phyloP scores from a whole-genome alignment of 2,329 filamentous ascomycete genomes.

The Monosporascus sp. region DNA sequence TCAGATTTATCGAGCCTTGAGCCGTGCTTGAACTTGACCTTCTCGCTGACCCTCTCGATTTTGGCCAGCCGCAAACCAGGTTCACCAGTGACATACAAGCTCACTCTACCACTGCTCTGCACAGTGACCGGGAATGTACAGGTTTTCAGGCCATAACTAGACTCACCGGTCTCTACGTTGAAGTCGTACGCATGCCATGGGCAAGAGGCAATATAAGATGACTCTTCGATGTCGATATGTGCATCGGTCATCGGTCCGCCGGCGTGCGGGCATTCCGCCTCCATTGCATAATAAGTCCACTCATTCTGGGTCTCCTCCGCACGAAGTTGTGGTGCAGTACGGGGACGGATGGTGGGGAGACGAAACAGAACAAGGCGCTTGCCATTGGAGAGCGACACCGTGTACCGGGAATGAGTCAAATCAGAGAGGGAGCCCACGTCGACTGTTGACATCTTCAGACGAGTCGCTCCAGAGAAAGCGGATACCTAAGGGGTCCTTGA shows the following conservation, averaged over 20 bases:
- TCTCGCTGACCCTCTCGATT: conserved; percentile 40
- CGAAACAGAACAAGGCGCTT: conserved; percentile 42
- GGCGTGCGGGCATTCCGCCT: conserved; percentile 41
- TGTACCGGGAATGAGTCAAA: conserved; percentile 35
- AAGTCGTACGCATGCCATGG: conserved; percentile 46
- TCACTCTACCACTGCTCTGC: conserved; percentile 25
- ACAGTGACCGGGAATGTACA: conserved; percentile 40
- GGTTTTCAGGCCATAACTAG: conserved; percentile 40
- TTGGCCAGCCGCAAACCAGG: conserved; percentile 21
- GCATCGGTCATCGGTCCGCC: conserved; percentile 41
- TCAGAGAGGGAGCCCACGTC: conserved; percentile 25
- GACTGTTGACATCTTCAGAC: conserved; percentile 19
- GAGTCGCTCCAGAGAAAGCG: neutral
- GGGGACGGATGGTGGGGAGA: conserved; percentile 33
- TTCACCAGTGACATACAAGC: conserved; percentile 26
- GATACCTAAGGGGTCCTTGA: too few species aligned
- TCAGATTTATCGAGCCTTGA: conserved; percentile 14
- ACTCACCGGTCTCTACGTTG: conserved; percentile 43
- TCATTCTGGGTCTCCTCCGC: conserved; percentile 30
- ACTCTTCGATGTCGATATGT: conserved; percentile 41
- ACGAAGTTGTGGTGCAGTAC: conserved; percentile 15
- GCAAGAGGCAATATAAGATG: conserved; percentile 40
- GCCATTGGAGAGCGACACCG: conserved; percentile 35
- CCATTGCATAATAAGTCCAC: conserved; percentile 43
- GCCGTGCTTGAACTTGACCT: conserved; percentile 37